These are phyloP conservation scores for Amanita muscaria DNA, from an alignment of 768 basidiomycete species.

Conservation along the genomic window DNA sequence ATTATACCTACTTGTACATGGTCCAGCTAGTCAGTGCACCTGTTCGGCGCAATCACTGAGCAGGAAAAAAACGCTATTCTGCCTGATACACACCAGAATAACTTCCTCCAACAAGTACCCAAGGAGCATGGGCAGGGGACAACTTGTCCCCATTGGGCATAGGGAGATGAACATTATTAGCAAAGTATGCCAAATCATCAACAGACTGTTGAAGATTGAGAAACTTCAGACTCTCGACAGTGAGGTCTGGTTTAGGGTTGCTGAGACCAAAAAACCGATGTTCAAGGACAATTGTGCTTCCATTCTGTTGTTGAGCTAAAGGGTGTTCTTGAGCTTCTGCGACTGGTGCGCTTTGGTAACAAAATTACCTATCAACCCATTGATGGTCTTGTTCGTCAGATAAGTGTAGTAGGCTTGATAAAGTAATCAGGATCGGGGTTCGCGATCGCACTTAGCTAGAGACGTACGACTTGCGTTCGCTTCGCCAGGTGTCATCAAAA, in stretches of 20 bases:
- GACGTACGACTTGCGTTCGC: conserved; percentile 39
- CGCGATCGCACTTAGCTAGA: conserved; percentile 1
- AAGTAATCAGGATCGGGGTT: conserved; percentile 2
- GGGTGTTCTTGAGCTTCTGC: neutral
- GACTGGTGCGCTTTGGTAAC: neutral
- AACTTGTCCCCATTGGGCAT: conserved; percentile 58
- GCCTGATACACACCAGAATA: conserved; percentile 30
- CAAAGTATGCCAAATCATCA: conserved; percentile 64
- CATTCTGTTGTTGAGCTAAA: conserved; percentile 54
- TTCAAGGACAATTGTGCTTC: conserved; percentile 55
- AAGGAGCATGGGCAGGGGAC: conserved; percentile 44
- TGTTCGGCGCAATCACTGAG: conserved; percentile 6
- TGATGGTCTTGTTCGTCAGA: conserved; percentile 55
- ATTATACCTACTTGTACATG: conserved; percentile 49
- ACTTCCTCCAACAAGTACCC: conserved; percentile 44
- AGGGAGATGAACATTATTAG: conserved; percentile 54
- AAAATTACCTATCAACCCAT: conserved; percentile 40
- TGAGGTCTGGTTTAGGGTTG: conserved; percentile 57
- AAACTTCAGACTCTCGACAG: conserved; percentile 42
- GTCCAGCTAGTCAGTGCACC: conserved; percentile 51
- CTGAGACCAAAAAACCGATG: conserved; percentile 74
- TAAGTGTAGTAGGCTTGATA: conserved; percentile 41
- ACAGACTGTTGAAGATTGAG: conserved; percentile 71
- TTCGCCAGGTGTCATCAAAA: conserved; percentile 63
- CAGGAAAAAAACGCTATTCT: neutral